Percentiles rank a stretch among this genome's conserved stretches.
Evolutionary conservation across 805 yeast species (phyloP).

Genomic region (Metschnikowia cerradonensis): DNA sequence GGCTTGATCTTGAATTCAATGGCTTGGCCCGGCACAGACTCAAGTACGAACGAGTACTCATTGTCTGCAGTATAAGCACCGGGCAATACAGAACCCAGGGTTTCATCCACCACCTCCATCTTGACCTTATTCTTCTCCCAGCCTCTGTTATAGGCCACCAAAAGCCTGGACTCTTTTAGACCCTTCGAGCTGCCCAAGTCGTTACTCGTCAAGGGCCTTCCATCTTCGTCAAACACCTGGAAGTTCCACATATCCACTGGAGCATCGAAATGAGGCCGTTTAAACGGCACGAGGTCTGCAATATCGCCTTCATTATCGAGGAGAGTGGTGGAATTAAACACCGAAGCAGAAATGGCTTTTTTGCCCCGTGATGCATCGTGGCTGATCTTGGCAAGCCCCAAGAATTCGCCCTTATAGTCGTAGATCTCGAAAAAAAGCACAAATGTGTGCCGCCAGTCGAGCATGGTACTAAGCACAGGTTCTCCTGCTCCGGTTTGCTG

Average conservation of each 20-base stretch:
- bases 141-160: slow-evolving; percentile 10
- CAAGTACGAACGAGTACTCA: slow-evolving; percentile 6
- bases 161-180: neutral
- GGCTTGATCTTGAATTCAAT: slow-evolving; percentile 2
- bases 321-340: slow-evolving; percentile 30
- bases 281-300: slow-evolving; percentile 14
- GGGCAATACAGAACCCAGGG: slow-evolving; percentile 1
- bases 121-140: slow-evolving; percentile 4
- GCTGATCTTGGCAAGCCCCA: slow-evolving; percentile 22
- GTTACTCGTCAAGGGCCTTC: slow-evolving; percentile 1
- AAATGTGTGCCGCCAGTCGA: slow-evolving; percentile 20
- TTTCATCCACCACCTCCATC: slow-evolving; percentile 9
- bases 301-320: slow-evolving; percentile 29
- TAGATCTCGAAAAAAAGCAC: slow-evolving; percentile 36
- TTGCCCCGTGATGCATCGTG: slow-evolving; percentile 20
- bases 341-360: slow-evolving; percentile 18
- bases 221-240: slow-evolving; percentile 14
- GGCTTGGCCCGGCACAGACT: neutral
- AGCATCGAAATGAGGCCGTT: slow-evolving; percentile 19
- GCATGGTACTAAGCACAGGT: neutral
- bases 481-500: slow-evolving; percentile 1
- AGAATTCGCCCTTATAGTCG: slow-evolving; percentile 30
- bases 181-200: neutral
- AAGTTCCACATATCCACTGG: slow-evolving; percentile 27
- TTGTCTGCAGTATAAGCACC: slow-evolving; percentile 8